These are phyloP conservation scores for Prototheca wickerhamii DNA, from an alignment of 163 green algal genomes.

Conservation along the genomic window DNA sequence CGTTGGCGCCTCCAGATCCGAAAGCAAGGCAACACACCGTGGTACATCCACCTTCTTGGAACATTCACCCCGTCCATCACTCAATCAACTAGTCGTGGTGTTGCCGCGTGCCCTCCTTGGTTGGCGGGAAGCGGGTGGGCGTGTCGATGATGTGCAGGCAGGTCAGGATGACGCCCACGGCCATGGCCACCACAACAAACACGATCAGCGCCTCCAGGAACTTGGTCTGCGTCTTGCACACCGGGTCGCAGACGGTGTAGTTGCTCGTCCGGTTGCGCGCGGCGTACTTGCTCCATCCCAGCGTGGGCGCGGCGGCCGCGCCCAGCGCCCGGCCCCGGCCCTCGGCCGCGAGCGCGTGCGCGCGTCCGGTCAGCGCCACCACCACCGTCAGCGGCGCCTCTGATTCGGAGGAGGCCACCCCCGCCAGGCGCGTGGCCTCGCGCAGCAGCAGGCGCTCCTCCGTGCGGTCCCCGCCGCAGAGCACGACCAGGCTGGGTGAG, in stretches of 20 bases:
- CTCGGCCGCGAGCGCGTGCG: too few species aligned
- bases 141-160: slow-evolving; percentile 30
- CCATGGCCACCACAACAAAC: slow-evolving; percentile 12
- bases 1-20: too few species aligned
- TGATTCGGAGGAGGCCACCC: too few species aligned
- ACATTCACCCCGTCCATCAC: too few species aligned
- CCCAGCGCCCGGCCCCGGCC: too few species aligned
- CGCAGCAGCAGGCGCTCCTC: background rate
- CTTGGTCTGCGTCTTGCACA: slow-evolving; percentile 13
- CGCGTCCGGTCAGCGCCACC: background rate
- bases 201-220: slow-evolving; percentile 30
- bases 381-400: background rate
- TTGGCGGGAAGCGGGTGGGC: slow-evolving; percentile 10
- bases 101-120: slow-evolving; percentile 2
- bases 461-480: background rate
- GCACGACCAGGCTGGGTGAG: background rate
- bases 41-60: too few species aligned
- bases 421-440: background rate
- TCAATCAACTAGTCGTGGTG: slow-evolving; percentile 8
- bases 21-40: slow-evolving; percentile 1
- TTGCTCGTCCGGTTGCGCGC: slow-evolving; percentile 5
- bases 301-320: background rate
- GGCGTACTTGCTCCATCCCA: background rate
- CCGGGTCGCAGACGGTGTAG: slow-evolving; percentile 14
- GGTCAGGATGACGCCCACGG: slow-evolving; percentile 13